Evolutionary conservation across 108 stramenopile genomes (phyloP).

Genomic region (Skeletonema marinoi): DNA sequence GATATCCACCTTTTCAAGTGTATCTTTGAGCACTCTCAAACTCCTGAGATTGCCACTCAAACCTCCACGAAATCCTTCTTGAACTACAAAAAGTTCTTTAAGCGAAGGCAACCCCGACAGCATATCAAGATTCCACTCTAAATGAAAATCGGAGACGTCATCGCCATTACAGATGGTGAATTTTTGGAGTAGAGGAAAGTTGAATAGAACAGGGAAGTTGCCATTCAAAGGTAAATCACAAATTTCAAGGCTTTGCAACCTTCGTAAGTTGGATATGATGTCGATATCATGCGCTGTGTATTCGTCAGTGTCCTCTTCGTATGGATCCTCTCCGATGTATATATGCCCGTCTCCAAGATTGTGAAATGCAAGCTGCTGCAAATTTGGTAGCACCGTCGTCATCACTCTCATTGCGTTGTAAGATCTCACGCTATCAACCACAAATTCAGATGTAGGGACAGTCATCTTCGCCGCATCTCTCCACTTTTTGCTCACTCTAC

Average conservation of each 20-base stretch:
- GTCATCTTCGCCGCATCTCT: not conserved
- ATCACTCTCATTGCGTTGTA: not conserved
- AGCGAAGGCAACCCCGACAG: not conserved
- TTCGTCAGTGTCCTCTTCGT: not conserved
- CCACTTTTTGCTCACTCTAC: no score
- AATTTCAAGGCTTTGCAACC: not conserved
- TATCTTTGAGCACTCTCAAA: not conserved
- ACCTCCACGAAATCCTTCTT: no score
- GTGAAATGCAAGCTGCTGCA: no score
- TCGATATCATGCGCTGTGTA: constrained; percentile 9
- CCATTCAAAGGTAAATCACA: not conserved
- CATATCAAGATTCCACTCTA: constrained; percentile 11
- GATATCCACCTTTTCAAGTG: not conserved
- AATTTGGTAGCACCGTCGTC: no score
- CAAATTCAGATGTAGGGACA: not conserved
- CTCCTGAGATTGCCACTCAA: not conserved
- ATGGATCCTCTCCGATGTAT: no score
- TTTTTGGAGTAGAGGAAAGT: not conserved
- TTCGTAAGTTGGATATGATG: not conserved
- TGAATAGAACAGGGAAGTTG: not conserved
- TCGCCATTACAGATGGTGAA: no score
- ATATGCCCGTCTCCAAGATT: no score
- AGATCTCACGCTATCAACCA: not conserved
- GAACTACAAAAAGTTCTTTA: no score
- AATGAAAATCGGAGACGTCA: no score